Percentiles rank a stretch among this genome's conserved stretches.
These are phyloP conservation scores for Cetraspora pellucida DNA, from an alignment of 192 early-diverging fungal genomes.

Conservation along the genomic window DNA sequence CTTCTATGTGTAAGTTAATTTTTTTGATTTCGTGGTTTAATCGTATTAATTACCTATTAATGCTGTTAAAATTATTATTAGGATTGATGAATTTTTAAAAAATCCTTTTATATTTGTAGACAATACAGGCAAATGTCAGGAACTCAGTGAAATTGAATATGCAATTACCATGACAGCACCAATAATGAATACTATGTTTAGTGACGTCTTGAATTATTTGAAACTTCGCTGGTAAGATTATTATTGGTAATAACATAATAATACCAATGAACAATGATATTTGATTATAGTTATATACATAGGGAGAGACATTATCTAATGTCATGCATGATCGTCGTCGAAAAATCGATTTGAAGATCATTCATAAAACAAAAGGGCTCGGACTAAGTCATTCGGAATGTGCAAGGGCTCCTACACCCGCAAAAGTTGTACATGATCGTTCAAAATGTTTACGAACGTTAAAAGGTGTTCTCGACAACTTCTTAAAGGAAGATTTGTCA, in stretches of 20 bases:
- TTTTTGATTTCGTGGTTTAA: background rate
- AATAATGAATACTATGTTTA: slow-evolving; percentile 19
- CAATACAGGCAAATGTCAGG: background rate
- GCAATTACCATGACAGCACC: slow-evolving; percentile 15
- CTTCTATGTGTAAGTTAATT: slow-evolving; percentile 21
- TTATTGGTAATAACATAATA: background rate
- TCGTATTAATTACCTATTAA: slow-evolving; percentile 11
- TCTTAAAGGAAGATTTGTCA: background rate
- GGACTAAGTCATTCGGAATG: slow-evolving; percentile 22
- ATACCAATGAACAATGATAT: too few species aligned
- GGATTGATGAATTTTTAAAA: slow-evolving; percentile 25
- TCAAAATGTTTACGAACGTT: background rate
- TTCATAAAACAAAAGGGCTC: background rate
- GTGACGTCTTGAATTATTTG: slow-evolving; percentile 12
- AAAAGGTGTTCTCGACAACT: background rate
- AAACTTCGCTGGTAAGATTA: slow-evolving; percentile 24
- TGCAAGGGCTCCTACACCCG: background rate
- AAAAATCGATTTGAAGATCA: slow-evolving; percentile 9
- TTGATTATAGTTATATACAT: too few species aligned
- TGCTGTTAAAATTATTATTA: slow-evolving; percentile 31
- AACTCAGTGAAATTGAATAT: slow-evolving; percentile 25
- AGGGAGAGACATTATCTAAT: background rate
- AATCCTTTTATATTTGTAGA: slow-evolving; percentile 23
- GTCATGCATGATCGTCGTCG: background rate
- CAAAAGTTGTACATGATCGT: slow-evolving; percentile 21